Conservation (phyloP, 2,329 filamentous ascomycete genomes). For the Neopestalotiopsis sp. region DNA sequence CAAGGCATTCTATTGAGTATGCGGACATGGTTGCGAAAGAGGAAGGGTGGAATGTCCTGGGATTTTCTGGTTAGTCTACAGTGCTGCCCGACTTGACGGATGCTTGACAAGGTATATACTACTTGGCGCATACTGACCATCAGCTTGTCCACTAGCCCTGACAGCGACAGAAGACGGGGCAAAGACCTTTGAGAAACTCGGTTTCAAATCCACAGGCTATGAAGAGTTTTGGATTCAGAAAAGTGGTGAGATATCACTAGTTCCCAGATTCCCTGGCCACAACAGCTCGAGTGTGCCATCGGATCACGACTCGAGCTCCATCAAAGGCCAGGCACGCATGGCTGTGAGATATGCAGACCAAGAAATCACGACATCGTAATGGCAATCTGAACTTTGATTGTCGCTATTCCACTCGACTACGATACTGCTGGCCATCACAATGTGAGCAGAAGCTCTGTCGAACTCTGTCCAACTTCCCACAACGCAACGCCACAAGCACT, state of each 20-base stretch:
- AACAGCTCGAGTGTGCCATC: neutral
- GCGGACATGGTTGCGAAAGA: constrained; percentile 21
- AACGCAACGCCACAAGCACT: constrained; percentile 6
- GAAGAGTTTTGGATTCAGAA: constrained; percentile 27
- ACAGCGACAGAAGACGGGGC: constrained; percentile 34
- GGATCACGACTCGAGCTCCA: neutral
- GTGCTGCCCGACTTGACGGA: neutral
- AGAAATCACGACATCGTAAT: neutral
- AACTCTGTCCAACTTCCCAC: constrained; percentile 14
- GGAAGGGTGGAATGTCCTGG: constrained; percentile 30
- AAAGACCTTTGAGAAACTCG: constrained; percentile 32
- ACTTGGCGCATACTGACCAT: neutral
- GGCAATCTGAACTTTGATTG: neutral
- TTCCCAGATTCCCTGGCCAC: neutral
- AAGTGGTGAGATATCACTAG: neutral
- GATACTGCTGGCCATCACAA: neutral
- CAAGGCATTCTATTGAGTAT: constrained; percentile 27
- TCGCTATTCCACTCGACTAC: neutral
- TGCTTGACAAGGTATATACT: neutral
- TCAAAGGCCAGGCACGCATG: constrained; percentile 10
- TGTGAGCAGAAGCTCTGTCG: constrained; percentile 1
- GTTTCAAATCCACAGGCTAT: constrained; percentile 35
- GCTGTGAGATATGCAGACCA: neutral
- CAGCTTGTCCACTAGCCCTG: constrained; percentile 27
- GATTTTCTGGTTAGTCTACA: constrained; percentile 32